Evolutionary conservation across 768 basidiomycete genomes (phyloP).

Genomic region (Russula lepida): DNA sequence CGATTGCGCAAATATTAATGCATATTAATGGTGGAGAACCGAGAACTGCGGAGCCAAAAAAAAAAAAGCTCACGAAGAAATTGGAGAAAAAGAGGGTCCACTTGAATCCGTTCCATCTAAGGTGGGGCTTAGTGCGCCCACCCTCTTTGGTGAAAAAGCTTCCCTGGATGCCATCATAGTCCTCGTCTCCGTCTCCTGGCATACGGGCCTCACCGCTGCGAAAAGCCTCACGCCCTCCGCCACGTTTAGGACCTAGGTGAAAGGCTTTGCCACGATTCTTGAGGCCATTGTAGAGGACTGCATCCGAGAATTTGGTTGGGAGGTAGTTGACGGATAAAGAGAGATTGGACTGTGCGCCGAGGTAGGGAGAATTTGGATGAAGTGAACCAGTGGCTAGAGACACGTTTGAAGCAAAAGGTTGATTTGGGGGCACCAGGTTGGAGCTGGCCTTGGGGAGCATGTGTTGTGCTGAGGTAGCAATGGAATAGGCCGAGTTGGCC

Average conservation of each 20-base stretch:
- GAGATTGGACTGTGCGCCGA: conserved; percentile 20
- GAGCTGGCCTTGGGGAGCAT: conserved; percentile 34
- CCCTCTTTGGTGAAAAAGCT: conserved; percentile 36
- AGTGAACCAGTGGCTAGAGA: conserved; percentile 18
- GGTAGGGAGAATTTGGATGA: conserved; percentile 23
- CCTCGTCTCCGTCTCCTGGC: conserved; percentile 32
- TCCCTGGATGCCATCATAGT: conserved; percentile 31
- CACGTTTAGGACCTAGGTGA: conserved; percentile 43
- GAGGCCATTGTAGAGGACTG: conserved; percentile 33
- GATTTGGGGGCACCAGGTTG: conserved; percentile 34
- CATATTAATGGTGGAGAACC: background rate
- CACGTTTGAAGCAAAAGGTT: conserved; percentile 31
- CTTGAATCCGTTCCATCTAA: conserved; percentile 81
- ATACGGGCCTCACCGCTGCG: conserved; percentile 32
- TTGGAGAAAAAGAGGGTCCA: conserved; percentile 70
- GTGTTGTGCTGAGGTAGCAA: conserved; percentile 40
- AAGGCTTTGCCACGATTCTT: conserved; percentile 35
- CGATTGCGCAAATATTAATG: too few species aligned
- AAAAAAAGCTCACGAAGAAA: conserved; percentile 34
- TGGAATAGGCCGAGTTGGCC: conserved; percentile 38
- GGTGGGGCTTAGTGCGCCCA: conserved; percentile 33
- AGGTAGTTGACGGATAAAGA: conserved; percentile 65
- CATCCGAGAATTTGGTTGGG: conserved; percentile 62
- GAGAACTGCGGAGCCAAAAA: background rate
- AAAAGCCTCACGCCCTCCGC: conserved; percentile 62